A percentile compares a stretch with the other conserved stretches of the same genome.
Evolutionary conservation across 495 filamentous ascomycete species (phyloP).

Genomic region (Jackrogersella multiformis): DNA sequence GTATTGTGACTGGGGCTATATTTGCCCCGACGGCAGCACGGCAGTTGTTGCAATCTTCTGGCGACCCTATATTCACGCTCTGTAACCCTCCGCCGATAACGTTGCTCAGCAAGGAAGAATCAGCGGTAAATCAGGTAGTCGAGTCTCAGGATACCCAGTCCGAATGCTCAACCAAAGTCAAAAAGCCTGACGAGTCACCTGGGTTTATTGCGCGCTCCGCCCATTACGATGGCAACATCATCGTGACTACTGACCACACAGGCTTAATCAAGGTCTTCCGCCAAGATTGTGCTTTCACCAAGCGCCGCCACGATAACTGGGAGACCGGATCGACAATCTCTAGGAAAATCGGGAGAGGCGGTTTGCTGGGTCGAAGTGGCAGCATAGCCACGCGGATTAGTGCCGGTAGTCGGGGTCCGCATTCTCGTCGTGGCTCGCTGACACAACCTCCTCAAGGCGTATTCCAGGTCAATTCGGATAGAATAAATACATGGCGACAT

Average conservation of each 20-base stretch:
- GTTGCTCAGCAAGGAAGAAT: constrained; percentile 77
- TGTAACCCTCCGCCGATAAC: constrained; percentile 96
- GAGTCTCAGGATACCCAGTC: constrained; percentile 49
- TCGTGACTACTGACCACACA: constrained; percentile 88
- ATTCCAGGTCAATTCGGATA: constrained; percentile 72
- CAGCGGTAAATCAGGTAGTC: constrained; percentile 48
- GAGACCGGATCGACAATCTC: constrained; percentile 81
- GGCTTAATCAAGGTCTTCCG: constrained; percentile 93
- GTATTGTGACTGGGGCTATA: constrained; percentile 85
- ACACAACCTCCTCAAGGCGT: constrained; percentile 50
- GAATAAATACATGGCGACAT: constrained; percentile 93
- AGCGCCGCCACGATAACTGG: constrained; percentile 68
- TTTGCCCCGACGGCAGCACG: constrained; percentile 84
- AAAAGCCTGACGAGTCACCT: constrained; percentile 60
- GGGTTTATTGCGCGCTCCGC: constrained; percentile 76
- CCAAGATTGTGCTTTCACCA: constrained; percentile 82
- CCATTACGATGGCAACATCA: constrained; percentile 88
- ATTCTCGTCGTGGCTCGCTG: constrained; percentile 65
- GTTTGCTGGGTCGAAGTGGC: constrained; percentile 69
- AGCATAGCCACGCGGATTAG: constrained; percentile 68
- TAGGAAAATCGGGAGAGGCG: constrained; percentile 65
- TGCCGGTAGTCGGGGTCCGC: constrained; percentile 55
- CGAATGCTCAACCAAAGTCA: constrained; percentile 46
- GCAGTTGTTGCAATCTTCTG: constrained; percentile 78
- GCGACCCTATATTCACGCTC: constrained; percentile 93